These are phyloP conservation scores for Sporobolomyces pararoseus DNA, from an alignment of 768 basidiomycete genomes.

Conservation along the genomic window DNA sequence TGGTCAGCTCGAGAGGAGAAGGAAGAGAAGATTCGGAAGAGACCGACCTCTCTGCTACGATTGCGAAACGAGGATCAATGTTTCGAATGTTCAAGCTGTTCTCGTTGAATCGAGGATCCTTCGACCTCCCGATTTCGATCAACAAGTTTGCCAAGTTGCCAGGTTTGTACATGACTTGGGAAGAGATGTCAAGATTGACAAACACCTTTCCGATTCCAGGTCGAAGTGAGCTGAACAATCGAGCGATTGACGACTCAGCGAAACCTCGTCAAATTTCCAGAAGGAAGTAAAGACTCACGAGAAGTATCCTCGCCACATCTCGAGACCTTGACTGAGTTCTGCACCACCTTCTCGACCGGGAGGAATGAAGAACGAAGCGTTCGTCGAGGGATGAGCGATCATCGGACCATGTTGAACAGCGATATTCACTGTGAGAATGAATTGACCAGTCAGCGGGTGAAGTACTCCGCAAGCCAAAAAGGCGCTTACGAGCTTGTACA, in stretches of 20 bases:
- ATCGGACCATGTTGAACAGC: constrained; percentile 22
- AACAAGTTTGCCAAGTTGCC: constrained; percentile 12
- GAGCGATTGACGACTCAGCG: neutral
- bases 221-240: neutral
- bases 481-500: neutral
- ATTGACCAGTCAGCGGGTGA: neutral
- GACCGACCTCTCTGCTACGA: neutral
- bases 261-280: neutral
- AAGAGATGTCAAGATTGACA: constrained; percentile 29
- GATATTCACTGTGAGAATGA: neutral
- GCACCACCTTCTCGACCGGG: neutral
- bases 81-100: neutral
- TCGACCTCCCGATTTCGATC: constrained; percentile 1
- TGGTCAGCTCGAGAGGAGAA: neutral
- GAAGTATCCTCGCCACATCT: constrained; percentile 29
- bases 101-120: neutral
- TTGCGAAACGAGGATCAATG: neutral
- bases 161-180: constrained; percentile 6
- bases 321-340: constrained; percentile 1
- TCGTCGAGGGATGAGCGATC: neutral
- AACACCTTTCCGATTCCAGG: constrained; percentile 6
- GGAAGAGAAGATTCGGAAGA: neutral
- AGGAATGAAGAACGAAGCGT: constrained; percentile 24
- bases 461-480: neutral
- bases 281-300: constrained; percentile 6